Percentiles rank a stretch among this genome's conserved stretches.
Conservation (phyloP, 108 stramenopile genomes). For the Cyclotella cryptica region DNA sequence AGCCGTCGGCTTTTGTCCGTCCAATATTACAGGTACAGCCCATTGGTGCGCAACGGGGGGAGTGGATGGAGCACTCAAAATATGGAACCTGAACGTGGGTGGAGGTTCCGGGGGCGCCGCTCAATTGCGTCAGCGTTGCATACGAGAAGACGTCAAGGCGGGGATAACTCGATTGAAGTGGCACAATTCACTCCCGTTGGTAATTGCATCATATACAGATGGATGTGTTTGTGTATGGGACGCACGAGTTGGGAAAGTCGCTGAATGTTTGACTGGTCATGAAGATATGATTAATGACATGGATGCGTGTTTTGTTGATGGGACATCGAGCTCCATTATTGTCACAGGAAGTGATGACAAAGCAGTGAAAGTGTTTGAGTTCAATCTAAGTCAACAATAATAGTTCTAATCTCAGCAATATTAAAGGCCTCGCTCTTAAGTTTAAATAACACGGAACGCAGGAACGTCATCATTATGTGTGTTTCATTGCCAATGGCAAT, state of each 20-base stretch:
- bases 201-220: conserved; percentile 83
- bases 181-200: conserved; percentile 77
- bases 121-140: conserved; percentile 39
- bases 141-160: conserved; percentile 30
- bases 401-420: too few relatives aligned
- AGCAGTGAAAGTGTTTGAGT: conserved; percentile 74
- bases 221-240: conserved; percentile 91
- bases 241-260: conserved; percentile 78
- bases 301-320: conserved; percentile 48
- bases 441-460: too few relatives aligned
- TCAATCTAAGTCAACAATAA: conserved; percentile 11
- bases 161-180: conserved; percentile 85
- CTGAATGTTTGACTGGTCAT: conserved; percentile 80
- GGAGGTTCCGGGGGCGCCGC: conserved; percentile 48
- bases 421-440: too few relatives aligned
- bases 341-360: conserved; percentile 86
- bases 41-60: conserved; percentile 92
- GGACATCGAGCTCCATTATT: conserved; percentile 53
- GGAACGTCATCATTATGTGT: too few relatives aligned
- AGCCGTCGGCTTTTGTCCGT: conserved; percentile 86
- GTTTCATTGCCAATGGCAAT: too few relatives aligned
- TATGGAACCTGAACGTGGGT: conserved; percentile 82
- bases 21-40: conserved; percentile 55
- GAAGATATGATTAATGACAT: conserved; percentile 90
- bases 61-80: conserved; percentile 83